Conservation (phyloP, 2,329 filamentous ascomycete genomes). For the Cytospora piceae region DNA sequence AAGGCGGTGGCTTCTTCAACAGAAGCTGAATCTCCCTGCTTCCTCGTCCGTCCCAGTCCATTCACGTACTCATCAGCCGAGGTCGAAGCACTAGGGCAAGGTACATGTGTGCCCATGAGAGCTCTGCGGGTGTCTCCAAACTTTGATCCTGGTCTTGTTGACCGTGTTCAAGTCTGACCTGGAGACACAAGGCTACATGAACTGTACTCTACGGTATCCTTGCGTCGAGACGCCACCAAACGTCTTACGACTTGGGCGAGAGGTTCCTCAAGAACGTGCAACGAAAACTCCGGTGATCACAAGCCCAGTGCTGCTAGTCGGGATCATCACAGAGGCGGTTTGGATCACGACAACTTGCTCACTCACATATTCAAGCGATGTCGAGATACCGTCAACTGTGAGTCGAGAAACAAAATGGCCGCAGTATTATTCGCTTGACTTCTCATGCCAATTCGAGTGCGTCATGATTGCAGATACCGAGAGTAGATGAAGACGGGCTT, state of each 20-base stretch:
- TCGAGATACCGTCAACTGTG: constrained; percentile 8
- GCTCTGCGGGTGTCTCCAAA: neutral
- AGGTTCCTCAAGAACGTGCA: constrained; percentile 13
- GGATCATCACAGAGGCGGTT: neutral
- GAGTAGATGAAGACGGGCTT: constrained; percentile 1
- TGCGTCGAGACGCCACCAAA: constrained; percentile 10
- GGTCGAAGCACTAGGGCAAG: constrained; percentile 50
- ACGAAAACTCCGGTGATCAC: neutral
- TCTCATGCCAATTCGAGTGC: constrained; percentile 18
- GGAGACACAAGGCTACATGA: neutral
- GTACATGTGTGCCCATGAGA: constrained; percentile 53
- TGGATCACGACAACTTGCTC: neutral
- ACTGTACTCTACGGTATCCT: constrained; percentile 1
- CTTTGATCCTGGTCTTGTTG: constrained; percentile 1
- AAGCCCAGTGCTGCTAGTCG: neutral
- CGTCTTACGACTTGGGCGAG: constrained; percentile 12
- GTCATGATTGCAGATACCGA: neutral
- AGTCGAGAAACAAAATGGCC: neutral
- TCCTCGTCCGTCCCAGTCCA: neutral
- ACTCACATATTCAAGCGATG: constrained; percentile 11
- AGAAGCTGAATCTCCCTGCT: neutral
- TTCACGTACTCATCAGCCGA: no score
- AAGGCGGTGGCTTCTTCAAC: neutral
- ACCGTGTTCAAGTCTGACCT: neutral
- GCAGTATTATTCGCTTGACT: constrained; percentile 1